Base-by-base conservation (phyloP, 2,329 filamentous ascomycete species). In the Talaromyces sp. region DNA sequence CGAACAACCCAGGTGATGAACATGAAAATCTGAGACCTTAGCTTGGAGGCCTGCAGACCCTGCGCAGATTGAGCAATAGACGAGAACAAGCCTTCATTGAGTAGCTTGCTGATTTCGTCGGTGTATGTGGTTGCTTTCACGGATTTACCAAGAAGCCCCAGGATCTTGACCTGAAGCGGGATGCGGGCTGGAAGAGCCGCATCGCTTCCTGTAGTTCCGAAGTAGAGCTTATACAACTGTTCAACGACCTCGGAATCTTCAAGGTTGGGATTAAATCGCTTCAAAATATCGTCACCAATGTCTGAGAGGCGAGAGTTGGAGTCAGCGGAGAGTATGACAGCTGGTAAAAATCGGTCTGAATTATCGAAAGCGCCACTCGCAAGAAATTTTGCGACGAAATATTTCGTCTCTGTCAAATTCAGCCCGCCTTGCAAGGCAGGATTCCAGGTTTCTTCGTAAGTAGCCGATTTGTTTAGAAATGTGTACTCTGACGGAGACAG, bases 201-300 rank as follows among this genome's bases (percentile, higher is more conserved):
- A 54, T 77, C 79, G 6, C 76, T 72, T 5, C 76, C 75, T 5
- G 77, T 77, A 0, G 88, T 82, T n/a, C 84, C 86, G 50, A 89
- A 87, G 74, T 97, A 96, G 1, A 93, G 83, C 3, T 83, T 78
- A 70, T 93, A 93, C 2, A 98, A 81, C 16, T 84, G 81, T 64
- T 84, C 79, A 3, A 96, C 82, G 1, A 93, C 77, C 0, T 75
- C 70, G 10, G 81, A 71, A 67, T 92, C 85, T 74, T 98, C 94
- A 31, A 97, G 80, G 1, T 87, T 81, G 10, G 86, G 81, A 33
- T 82, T 84, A 35, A 87, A 90, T 68, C 93, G 85, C 77, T 97
- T 99, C 68, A 98, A 78, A 58, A 96, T 86, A 71, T 97, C 93
- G 64, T 97, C 92, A 0, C 91, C 94, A n/a, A 92, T 81, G n/a